Percentiles rank a stretch among this genome's conserved stretches.
Conservation (phyloP, 2,329 filamentous ascomycete genomes). For the Nemania bipapillata region DNA sequence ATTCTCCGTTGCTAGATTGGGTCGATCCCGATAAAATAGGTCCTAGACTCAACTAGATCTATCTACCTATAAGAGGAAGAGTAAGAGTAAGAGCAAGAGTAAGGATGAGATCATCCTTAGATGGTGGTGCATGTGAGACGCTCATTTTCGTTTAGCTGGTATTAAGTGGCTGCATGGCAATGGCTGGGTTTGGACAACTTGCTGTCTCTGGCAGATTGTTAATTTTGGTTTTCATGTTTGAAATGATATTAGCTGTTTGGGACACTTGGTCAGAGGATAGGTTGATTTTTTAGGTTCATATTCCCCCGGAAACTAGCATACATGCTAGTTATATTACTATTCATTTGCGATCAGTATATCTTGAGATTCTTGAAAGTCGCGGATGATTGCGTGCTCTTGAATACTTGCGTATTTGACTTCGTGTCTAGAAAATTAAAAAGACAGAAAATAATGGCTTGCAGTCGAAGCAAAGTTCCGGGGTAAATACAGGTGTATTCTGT, state of each 20-base stretch:
- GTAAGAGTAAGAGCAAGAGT: background rate
- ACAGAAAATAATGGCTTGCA: too few species aligned
- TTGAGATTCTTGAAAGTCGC: too few species aligned
- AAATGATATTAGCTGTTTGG: background rate
- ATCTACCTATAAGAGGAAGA: background rate
- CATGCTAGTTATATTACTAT: background rate
- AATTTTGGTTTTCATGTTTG: background rate
- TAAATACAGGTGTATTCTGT: too few species aligned
- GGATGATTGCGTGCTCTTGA: background rate
- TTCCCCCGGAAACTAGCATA: background rate
- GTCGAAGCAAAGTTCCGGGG: too few species aligned
- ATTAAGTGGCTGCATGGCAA: conserved; percentile 23
- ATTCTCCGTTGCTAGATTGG: background rate
- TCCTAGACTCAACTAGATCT: background rate
- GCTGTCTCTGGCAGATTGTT: conserved; percentile 26
- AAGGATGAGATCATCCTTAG: background rate
- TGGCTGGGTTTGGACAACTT: conserved; percentile 15
- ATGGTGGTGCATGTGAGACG: conserved; percentile 4
- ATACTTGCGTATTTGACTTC: background rate
- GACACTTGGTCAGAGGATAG: background rate
- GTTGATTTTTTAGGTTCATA: background rate
- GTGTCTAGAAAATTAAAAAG: too few species aligned
- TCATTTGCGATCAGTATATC: background rate
- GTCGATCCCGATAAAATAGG: background rate
- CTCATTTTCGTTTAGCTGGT: conserved; percentile 8